A percentile compares a stretch with the other conserved stretches of the same genome.
Conservation (phyloP, 2,329 filamentous ascomycete species). For the Sporothrix brunneoviolacea region DNA sequence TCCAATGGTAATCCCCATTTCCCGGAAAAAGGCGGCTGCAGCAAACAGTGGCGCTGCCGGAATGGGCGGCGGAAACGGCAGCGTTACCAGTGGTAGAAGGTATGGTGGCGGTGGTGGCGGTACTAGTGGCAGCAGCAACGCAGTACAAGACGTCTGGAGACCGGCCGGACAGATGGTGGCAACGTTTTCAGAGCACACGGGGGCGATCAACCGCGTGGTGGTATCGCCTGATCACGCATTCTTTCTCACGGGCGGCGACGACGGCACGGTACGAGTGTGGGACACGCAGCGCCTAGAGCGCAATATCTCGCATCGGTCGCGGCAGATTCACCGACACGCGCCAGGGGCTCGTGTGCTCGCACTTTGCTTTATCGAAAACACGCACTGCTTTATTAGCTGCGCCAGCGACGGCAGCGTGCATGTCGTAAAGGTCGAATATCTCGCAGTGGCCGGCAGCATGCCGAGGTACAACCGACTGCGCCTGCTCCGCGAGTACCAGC, state of each 20-base stretch:
- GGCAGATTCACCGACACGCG: constrained; percentile 75
- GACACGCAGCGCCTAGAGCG: constrained; percentile 84
- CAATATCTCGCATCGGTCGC: constrained; percentile 80
- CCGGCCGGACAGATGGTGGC: constrained; percentile 80
- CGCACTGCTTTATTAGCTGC: constrained; percentile 87
- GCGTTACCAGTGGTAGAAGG: not conserved
- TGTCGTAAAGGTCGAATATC: constrained; percentile 70
- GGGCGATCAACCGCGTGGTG: constrained; percentile 71
- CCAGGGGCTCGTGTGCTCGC: constrained; percentile 67
- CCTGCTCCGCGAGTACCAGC: constrained; percentile 71
- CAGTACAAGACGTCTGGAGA: constrained; percentile 61
- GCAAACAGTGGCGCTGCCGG: constrained; percentile 34
- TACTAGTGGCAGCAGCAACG: constrained; percentile 37
- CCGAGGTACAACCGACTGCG: constrained; percentile 70
- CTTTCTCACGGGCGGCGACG: constrained; percentile 89
- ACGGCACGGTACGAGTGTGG: constrained; percentile 88
- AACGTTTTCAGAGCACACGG: constrained; percentile 81
- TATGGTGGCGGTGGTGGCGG: not conserved
- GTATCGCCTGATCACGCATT: constrained; percentile 87
- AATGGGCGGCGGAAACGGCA: constrained; percentile 23
- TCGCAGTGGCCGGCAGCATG: constrained; percentile 19
- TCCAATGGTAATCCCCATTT: constrained; percentile 67
- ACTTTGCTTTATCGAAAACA: constrained; percentile 86
- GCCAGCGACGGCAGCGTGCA: constrained; percentile 86
- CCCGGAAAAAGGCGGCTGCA: constrained; percentile 43